Evolutionary conservation across 164 flowering plant genomes (phyloP), one percentile per base, ranked within the genome.

Genomic region (Nymphaea colorata): DNA sequence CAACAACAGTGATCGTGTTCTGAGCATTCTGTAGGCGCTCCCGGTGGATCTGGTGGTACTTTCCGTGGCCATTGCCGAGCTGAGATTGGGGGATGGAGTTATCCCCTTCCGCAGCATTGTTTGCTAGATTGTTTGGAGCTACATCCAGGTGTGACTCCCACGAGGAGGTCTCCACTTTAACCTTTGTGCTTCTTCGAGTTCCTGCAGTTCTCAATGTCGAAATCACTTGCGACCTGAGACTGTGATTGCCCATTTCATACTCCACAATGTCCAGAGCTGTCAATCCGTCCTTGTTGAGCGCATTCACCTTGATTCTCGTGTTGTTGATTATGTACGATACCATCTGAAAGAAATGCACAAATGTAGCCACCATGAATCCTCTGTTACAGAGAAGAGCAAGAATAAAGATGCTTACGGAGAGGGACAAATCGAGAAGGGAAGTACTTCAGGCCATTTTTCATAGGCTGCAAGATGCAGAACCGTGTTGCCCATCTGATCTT

Each of bases 21-120:
- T 84, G 59, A 15, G 85, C 87, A 63, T 86, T 86, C 10, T 80
- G 67, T 15, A 86, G 47, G 0, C 82, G 85, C 62, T 84, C 89
- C 0, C 61, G 73, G 64, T 85, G 82, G 59, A 75, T 71, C 51
- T 82, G 78, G 0, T 68, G 59, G 41, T 78, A 70, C 73, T 72
- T 81, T 41, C 68, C 68, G 17, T 72, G 61, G 42, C 62, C 69
- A 62, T 44, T 25, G 69, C 47, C 10, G 62, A 10, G 6, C 15
- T 7, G 3, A 6, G 10, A 12, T 7, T 18, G 53, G 45, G 45
- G 12, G 16, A 41, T 36, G 4, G 15, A 55, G 59, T 36, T 61
- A 25, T n/a, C 25, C n/a, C 14, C 15, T n/a, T 25, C 7, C 8
- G n/a, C 45, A 53, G 15, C 47, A 4, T 16, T 16, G 6, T 44